Conservation (phyloP, 768 basidiomycete genomes). For the Suillus spraguei region DNA sequence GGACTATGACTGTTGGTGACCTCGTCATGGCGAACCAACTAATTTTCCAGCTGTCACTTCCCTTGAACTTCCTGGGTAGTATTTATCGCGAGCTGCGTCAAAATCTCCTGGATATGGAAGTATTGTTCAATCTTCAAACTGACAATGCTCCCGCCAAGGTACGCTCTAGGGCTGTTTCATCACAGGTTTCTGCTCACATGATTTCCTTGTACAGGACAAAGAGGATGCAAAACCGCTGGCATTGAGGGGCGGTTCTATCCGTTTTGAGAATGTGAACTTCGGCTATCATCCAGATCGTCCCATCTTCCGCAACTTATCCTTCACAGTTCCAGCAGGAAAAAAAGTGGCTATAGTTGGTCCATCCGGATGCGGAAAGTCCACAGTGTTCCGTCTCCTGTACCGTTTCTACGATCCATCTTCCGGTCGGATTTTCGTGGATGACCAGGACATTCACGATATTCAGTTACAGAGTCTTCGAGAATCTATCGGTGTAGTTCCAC, state of each 20-base stretch:
- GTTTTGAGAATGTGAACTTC: slow-evolving; percentile 91
- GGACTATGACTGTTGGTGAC: slow-evolving; percentile 97
- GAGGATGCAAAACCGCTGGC: slow-evolving; percentile 66
- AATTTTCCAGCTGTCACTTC: slow-evolving; percentile 95
- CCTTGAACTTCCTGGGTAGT: slow-evolving; percentile 95
- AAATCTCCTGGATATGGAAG: slow-evolving; percentile 96
- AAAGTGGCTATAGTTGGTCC: slow-evolving; percentile 98
- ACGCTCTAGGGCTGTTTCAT: slow-evolving; percentile 15
- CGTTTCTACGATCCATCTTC: slow-evolving; percentile 88
- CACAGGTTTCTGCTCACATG: background rate
- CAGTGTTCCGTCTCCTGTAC: slow-evolving; percentile 91
- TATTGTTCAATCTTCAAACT: slow-evolving; percentile 86
- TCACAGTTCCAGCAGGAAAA: slow-evolving; percentile 93
- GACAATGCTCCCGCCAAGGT: slow-evolving; percentile 76
- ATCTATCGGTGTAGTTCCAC: slow-evolving; percentile 91
- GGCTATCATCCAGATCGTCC: slow-evolving; percentile 90
- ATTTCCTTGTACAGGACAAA: slow-evolving; percentile 53
- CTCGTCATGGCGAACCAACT: slow-evolving; percentile 99
- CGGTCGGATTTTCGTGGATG: slow-evolving; percentile 86
- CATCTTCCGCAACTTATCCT: slow-evolving; percentile 87
- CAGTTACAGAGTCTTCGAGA: slow-evolving; percentile 72
- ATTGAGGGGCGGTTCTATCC: slow-evolving; percentile 83
- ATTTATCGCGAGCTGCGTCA: slow-evolving; percentile 98
- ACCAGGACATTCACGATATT: slow-evolving; percentile 78
- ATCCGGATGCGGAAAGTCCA: slow-evolving; percentile 97